Base-by-base conservation (phyloP, 371 early-diverging fungal genomes). In the Rhizopus sp. region DNA sequence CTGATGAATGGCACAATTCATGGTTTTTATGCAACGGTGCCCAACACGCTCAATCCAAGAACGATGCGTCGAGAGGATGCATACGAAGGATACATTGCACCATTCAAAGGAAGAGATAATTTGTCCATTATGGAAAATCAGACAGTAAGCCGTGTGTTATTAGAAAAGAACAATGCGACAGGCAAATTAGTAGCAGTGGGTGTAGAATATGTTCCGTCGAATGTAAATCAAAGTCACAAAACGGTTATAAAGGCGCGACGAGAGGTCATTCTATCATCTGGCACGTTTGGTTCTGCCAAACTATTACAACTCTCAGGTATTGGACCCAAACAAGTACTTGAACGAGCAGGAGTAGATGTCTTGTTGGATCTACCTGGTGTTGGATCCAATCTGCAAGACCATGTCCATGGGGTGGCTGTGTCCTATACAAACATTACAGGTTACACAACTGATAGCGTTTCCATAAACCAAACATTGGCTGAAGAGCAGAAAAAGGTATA, bases 311-410 rank as follows among this genome's bases (percentile, higher is more conserved):
- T 64, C 7, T 64, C 65, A 17, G 65, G 65, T 38, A 35, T 64
- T 34, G 64, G 60, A 17, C 39, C 37, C 34, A 51, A 50, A n/a
- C 15, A 60, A 0, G 55, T 55, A n/a, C 37, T 64, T 2, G 13
- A 48, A 23, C 38, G 48, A 10, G 55, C 47, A 16, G 56, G 60
- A 30, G 51, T 60, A 10, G 29, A 61, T 9, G 16, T 52, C 17
- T 44, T 60, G 35, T 29, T 55, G 17, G 41, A 64, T 23, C 44
- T 64, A 5, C 57, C 72, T 17, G 77, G 77, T 30, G 71, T 76
- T 4, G 77, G 77, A 1, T 50, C 50, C 33, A 70, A 76, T 49
- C 56, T 76, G 15, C 63, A 53, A 47, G 73, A 76, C 46, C 77
- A 76, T 42, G 55, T 61, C 12, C 61, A 61, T 38, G 62, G 50